These are phyloP conservation scores for Scedosporium apiospermum DNA, from an alignment of 2,329 filamentous ascomycete species.

Conservation along the genomic window DNA sequence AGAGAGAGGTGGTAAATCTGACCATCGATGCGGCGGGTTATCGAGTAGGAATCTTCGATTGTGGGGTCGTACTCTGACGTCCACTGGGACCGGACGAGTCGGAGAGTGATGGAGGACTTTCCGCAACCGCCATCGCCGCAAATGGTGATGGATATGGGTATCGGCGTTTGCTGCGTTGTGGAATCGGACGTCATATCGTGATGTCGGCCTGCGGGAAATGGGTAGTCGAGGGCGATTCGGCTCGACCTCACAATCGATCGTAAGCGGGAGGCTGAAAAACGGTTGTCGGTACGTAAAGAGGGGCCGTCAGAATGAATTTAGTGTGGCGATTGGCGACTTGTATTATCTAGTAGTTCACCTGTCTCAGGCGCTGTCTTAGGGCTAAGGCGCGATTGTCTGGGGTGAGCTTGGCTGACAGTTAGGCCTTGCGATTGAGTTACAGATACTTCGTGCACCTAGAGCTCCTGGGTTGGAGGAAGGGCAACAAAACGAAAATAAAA, in stretches of 20 bases:
- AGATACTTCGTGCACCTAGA: background rate
- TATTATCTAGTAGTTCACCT: background rate
- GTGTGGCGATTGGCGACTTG: background rate
- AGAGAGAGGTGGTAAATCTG: conserved; percentile 70
- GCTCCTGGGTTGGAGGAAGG: background rate
- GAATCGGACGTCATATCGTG: background rate
- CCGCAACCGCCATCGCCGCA: conserved; percentile 79
- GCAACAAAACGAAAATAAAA: background rate
- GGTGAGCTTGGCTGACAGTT: background rate
- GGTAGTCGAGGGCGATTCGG: too few relatives aligned
- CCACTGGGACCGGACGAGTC: conserved; percentile 75
- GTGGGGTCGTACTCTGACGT: conserved; percentile 75
- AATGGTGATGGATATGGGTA: conserved; percentile 67
- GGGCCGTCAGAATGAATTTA: background rate
- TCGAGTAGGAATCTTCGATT: conserved; percentile 76
- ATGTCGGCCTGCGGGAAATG: background rate
- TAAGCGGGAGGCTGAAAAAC: too few relatives aligned
- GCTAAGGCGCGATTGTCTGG: background rate
- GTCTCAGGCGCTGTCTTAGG: background rate
- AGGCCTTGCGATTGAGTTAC: background rate
- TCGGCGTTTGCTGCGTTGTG: conserved; percentile 18
- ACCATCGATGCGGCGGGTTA: conserved; percentile 72
- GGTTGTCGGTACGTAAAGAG: background rate
- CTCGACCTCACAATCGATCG: too few relatives aligned
- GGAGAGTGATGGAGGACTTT: conserved; percentile 77